These are phyloP conservation scores for Starmerella vitae DNA, from an alignment of 805 yeast species.

Conservation along the genomic window DNA sequence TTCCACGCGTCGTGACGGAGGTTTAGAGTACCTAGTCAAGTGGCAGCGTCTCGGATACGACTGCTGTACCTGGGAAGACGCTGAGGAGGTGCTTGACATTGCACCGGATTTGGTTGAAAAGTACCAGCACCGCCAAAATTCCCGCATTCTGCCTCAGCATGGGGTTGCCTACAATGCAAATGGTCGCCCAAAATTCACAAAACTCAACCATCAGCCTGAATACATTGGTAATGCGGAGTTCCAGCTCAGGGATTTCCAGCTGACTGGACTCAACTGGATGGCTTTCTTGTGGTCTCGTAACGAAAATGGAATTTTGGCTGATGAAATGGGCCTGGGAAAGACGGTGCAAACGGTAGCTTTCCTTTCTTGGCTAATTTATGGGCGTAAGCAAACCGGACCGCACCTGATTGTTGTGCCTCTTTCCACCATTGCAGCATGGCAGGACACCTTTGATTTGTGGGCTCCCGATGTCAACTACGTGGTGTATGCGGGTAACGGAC, in stretches of 20 bases:
- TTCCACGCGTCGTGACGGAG: slow-evolving; percentile 44
- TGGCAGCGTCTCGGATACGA: slow-evolving; percentile 92
- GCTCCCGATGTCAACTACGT: slow-evolving; percentile 90
- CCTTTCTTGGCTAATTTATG: slow-evolving; percentile 85
- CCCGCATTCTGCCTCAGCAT: slow-evolving; percentile 70
- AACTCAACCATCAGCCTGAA: slow-evolving; percentile 70
- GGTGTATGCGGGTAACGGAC: slow-evolving; percentile 83
- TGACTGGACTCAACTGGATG: slow-evolving; percentile 99
- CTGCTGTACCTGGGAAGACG: slow-evolving; percentile 94
- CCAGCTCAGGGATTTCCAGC: slow-evolving; percentile 88
- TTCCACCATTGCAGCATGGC: slow-evolving; percentile 97
- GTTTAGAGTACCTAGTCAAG: slow-evolving; percentile 69
- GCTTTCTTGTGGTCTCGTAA: slow-evolving; percentile 96
- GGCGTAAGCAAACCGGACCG: slow-evolving; percentile 95
- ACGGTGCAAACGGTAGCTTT: slow-evolving; percentile 95
- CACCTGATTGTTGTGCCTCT: slow-evolving; percentile 92
- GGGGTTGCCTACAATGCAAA: slow-evolving; percentile 59
- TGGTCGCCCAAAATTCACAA: slow-evolving; percentile 78
- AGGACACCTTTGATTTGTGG: slow-evolving; percentile 96
- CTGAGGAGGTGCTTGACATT: slow-evolving; percentile 66
- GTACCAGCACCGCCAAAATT: slow-evolving; percentile 66
- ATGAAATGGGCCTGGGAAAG: slow-evolving; percentile 97
- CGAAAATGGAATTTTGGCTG: slow-evolving; percentile 94
- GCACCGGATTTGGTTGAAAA: slow-evolving; percentile 76
- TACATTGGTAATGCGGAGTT: slow-evolving; percentile 56